Conservation (phyloP, 2,329 filamentous ascomycete genomes). For the Hymenoscyphus occultus region DNA sequence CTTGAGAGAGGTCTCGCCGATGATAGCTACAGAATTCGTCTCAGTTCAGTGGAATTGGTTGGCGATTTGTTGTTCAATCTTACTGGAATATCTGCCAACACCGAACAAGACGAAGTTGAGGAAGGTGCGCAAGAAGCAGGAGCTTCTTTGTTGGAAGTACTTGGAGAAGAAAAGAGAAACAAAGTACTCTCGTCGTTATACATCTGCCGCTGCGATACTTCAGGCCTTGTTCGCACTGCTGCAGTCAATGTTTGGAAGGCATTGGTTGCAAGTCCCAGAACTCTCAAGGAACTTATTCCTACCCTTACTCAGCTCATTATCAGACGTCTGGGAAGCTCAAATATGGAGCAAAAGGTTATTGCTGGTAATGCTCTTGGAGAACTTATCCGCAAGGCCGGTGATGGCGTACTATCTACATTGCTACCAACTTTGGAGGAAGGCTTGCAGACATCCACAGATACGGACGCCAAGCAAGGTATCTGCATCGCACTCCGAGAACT, state of each 20-base stretch:
- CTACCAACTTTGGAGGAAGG: conserved; percentile 91
- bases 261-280: conserved; percentile 85
- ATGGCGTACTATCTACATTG: conserved; percentile 83
- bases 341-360: conserved; percentile 98
- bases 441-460: conserved; percentile 81
- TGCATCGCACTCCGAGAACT: conserved; percentile 94
- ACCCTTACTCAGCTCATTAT: conserved; percentile 95
- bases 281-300: conserved; percentile 90
- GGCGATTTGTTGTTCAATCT: conserved; percentile 97
- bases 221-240: conserved; percentile 82
- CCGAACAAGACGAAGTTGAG: conserved; percentile 70
- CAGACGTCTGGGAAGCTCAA: conserved; percentile 86
- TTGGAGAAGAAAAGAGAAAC: conserved; percentile 94
- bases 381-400: conserved; percentile 93
- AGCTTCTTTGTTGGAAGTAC: conserved; percentile 86
- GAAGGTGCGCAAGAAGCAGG: conserved; percentile 80
- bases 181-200: conserved; percentile 96
- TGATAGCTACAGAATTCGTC: conserved; percentile 93
- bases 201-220: conserved; percentile 96
- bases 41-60: conserved; percentile 96
- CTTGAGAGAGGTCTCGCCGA: conserved; percentile 95
- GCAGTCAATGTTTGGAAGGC: conserved; percentile 97
- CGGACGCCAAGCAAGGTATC: conserved; percentile 93
- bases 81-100: conserved; percentile 78
- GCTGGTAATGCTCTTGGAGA: conserved; percentile 95